Conservation (phyloP, 306 rosid genomes). For the Cicer cuneatum region DNA sequence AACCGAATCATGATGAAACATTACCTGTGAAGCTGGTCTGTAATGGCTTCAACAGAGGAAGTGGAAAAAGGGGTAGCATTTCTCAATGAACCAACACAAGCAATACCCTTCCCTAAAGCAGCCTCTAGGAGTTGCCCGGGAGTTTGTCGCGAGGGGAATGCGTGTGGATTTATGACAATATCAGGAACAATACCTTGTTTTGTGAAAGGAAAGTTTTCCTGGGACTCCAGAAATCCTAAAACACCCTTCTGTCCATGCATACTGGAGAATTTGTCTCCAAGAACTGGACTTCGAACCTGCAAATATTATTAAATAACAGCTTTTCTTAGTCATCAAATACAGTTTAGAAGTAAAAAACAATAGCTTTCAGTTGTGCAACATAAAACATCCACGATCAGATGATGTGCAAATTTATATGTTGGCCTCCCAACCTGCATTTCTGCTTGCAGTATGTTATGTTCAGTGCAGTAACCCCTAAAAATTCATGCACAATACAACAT, state of each 20-base stretch:
- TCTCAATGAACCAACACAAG: constrained; percentile 66
- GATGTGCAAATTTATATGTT: background rate
- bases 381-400: constrained; percentile 34
- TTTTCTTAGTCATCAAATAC: constrained; percentile 24
- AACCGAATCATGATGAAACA: constrained; percentile 11
- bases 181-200: constrained; percentile 95
- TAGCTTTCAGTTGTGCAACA: constrained; percentile 36
- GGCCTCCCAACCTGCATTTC: constrained; percentile 4
- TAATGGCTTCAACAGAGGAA: constrained; percentile 76
- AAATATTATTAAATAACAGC: constrained; percentile 26
- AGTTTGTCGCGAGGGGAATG: constrained; percentile 96
- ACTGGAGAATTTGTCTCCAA: constrained; percentile 97
- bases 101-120: constrained; percentile 96
- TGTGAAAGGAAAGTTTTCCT: constrained; percentile 95
- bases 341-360: background rate
- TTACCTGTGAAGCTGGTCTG: constrained; percentile 91
- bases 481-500: background rate
- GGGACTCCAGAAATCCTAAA: constrained; percentile 86
- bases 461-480: constrained; percentile 2
- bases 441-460: background rate
- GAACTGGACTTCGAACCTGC: constrained; percentile 93
- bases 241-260: constrained; percentile 99
- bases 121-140: constrained; percentile 98
- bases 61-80: constrained; percentile 93
- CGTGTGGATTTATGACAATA: constrained; percentile 94